A percentile compares a stretch with the other conserved stretches of the same genome.
Conservation (phyloP, 2,329 filamentous ascomycete genomes). For the Colletotrichum lupini region DNA sequence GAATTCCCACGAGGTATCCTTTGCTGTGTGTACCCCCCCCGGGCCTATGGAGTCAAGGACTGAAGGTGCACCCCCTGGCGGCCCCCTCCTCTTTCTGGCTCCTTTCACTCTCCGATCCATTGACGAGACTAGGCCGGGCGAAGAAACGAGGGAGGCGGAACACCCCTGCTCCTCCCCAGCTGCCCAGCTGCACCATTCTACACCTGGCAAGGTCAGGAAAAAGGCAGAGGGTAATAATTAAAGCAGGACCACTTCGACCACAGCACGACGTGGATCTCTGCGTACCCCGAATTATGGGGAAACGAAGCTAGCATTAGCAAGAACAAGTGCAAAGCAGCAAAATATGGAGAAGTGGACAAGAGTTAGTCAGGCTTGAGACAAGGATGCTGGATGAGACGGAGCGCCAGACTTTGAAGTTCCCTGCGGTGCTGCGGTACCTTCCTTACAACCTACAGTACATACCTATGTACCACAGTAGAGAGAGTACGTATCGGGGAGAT, state of each 20-base stretch:
- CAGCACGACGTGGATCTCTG: background rate
- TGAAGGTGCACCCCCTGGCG: background rate
- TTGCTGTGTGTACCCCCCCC: background rate
- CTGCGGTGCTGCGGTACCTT: background rate
- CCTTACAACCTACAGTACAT: background rate
- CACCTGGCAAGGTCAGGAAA: conserved; percentile 19
- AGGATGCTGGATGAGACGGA: conserved; percentile 28
- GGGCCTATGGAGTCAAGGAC: no score
- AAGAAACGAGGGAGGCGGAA: conserved; percentile 12
- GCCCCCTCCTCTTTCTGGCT: background rate
- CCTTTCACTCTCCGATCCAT: conserved; percentile 29
- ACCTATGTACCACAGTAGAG: background rate
- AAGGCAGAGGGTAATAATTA: conserved; percentile 18
- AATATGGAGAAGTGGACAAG: conserved; percentile 24
- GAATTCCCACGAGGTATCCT: conserved; percentile 26
- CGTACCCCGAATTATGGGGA: conserved; percentile 32
- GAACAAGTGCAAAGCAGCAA: conserved; percentile 6
- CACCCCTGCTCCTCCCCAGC: conserved; percentile 2
- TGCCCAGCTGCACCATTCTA: conserved; percentile 13
- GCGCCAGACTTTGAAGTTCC: background rate
- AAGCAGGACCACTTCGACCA: conserved; percentile 9
- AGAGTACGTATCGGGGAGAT: background rate
- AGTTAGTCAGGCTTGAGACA: conserved; percentile 30
- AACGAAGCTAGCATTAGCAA: conserved; percentile 14
- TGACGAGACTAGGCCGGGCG: conserved; percentile 14